Evolutionary conservation across 768 basidiomycete species (phyloP), one percentile per base, ranked within the genome.

Genomic region (Boletus subparvulus): DNA sequence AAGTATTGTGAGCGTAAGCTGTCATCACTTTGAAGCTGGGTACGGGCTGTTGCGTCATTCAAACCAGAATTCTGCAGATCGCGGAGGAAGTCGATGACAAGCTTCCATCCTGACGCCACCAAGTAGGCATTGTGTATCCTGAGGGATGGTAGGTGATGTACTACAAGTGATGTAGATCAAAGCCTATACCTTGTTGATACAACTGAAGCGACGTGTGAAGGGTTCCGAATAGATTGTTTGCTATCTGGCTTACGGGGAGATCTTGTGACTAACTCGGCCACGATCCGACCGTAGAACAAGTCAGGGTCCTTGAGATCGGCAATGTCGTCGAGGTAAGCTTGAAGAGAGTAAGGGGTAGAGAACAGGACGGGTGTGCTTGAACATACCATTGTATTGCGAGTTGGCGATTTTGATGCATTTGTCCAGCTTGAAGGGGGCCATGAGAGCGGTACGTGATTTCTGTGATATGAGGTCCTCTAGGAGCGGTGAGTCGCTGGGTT

Each of bases 111-210:
- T 16, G 89, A 84, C n/a, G 90, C 87, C 35, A 92, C 77, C 81
- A 88, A 83, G 69, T 90, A 92, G 9, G 83, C 71, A 67, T 93
- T 94, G 70, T 94, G 91, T 52, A 93, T 78, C 70, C 91, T 93
- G 62, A 41, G 50, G 35, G 26, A 59, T 39, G 52, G 52, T 62
- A 28, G 30, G 58, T 54, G 3, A 39, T 19, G 52, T 26, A 17
- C 47, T 26, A 17, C 47, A 35, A 24, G 50, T 16, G 19, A 56
- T 51, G 54, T 9, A 28, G 32, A 61, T 36, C 36, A 33, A 17
- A 57, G 47, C 51, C 68, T 11, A 14, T 68, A 87, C 88, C 79
- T 84, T 54, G 81, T 80, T n/a, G 80, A 78, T 43, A 89, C 76
- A 40, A 80, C 69, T 48, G 77, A 79, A 17, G 87, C 87, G 36